phyloP scores from a whole-genome alignment of 169 alveolate species.

The Cyclospora cayetanensis region DNA sequence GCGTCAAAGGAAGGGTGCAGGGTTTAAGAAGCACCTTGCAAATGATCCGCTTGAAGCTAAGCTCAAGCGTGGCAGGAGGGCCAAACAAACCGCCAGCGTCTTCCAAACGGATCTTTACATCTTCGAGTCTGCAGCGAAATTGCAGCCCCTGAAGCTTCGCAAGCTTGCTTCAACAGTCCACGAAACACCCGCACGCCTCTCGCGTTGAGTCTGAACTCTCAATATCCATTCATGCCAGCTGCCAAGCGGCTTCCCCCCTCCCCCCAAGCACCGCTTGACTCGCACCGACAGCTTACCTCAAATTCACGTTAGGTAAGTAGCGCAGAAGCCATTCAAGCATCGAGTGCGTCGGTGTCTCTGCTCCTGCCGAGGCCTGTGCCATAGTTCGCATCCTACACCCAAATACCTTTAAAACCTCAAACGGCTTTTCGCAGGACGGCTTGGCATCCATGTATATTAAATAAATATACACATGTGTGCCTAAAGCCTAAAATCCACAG shows the following conservation, averaged over 20 bases:
- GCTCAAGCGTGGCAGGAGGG: not conserved
- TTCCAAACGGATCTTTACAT: slow-evolving; percentile 20
- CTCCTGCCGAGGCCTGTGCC: slow-evolving; percentile 44
- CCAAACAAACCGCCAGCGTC: slow-evolving; percentile 39
- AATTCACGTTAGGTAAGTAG: slow-evolving; percentile 42
- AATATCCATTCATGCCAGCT: no score
- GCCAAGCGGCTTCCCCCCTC: no score
- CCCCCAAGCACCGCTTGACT: no score
- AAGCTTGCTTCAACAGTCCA: not conserved
- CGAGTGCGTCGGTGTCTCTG: slow-evolving; percentile 49
- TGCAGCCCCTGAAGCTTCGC: slow-evolving; percentile 28
- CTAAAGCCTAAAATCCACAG: no score
- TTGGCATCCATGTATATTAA: no score
- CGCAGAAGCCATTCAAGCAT: slow-evolving; percentile 50
- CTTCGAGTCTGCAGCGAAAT: slow-evolving; percentile 26
- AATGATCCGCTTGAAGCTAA: slow-evolving; percentile 12
- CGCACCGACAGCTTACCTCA: no score
- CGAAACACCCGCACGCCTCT: no score
- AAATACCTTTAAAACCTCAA: slow-evolving; percentile 1
- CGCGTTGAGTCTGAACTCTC: not conserved
- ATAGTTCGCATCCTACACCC: not conserved
- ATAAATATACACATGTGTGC: no score
- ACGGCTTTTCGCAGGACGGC: not conserved
- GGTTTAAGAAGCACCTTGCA: slow-evolving; percentile 16
- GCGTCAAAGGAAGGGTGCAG: no score